These are phyloP conservation scores for Westerdykella sp. DNA, from an alignment of 2,329 filamentous ascomycete species.

Conservation along the genomic window DNA sequence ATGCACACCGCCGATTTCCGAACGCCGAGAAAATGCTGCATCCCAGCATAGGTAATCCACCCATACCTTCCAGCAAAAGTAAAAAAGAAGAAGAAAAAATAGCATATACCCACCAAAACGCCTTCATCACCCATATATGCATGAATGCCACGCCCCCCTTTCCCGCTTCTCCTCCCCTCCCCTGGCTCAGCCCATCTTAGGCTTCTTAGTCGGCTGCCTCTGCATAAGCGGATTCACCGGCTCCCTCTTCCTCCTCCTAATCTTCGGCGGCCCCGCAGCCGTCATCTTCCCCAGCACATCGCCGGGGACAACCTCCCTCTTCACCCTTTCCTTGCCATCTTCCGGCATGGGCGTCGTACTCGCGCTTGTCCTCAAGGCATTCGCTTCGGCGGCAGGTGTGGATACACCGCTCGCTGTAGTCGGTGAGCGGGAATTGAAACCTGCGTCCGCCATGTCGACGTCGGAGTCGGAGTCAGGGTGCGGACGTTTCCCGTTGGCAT, in stretches of 20 bases:
- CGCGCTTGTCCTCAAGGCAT: neutral
- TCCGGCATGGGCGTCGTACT: neutral
- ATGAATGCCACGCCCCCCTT: neutral
- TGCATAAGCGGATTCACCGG: conserved; percentile 25
- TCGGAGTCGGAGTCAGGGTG: neutral
- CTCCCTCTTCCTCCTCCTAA: conserved; percentile 23
- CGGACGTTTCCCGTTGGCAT: neutral
- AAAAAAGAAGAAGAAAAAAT: neutral
- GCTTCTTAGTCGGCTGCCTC: conserved; percentile 20
- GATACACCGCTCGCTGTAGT: neutral
- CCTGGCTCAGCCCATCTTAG: conserved; percentile 10
- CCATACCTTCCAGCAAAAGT: too few species aligned
- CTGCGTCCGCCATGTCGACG: neutral
- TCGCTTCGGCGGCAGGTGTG: neutral
- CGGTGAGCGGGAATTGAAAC: neutral
- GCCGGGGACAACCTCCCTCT: conserved; percentile 2
- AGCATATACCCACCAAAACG: conserved; percentile 1
- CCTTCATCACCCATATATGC: conserved; percentile 6
- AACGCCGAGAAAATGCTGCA: neutral
- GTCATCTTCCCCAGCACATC: conserved; percentile 19
- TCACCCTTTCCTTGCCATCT: neutral
- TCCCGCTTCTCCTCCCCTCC: neutral
- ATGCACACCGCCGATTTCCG: too few species aligned
- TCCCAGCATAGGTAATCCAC: too few species aligned
- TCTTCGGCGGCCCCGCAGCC: conserved; percentile 20